Conservation (phyloP, 768 basidiomycete species). For the Tricholoma sp. region DNA sequence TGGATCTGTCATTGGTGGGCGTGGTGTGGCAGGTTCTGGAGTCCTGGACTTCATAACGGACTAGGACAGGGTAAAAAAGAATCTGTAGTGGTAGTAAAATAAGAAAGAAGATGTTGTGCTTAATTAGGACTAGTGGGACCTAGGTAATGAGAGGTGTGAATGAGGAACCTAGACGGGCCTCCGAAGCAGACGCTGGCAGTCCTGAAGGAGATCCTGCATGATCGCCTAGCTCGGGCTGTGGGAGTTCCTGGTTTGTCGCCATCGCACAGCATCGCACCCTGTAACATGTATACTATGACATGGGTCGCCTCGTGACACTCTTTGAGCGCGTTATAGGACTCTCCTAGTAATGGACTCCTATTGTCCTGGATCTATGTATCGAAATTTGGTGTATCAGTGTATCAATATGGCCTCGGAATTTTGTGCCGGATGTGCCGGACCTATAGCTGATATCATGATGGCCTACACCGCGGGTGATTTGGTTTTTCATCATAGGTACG, state of each 20-base stretch:
- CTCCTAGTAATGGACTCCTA: too few relatives aligned
- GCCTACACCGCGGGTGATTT: too few relatives aligned
- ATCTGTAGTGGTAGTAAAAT: background rate
- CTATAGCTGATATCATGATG: too few relatives aligned
- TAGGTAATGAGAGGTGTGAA: constrained; percentile 3
- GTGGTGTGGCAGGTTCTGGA: constrained; percentile 24
- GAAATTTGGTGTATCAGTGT: too few relatives aligned
- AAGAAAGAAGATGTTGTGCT: constrained; percentile 1
- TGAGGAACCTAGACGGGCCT: background rate
- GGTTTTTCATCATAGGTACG: too few relatives aligned
- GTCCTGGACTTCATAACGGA: constrained; percentile 11
- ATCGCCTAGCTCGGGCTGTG: constrained; percentile 12
- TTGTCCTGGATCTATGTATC: too few relatives aligned
- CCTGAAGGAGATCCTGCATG: constrained; percentile 8
- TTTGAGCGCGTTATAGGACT: too few relatives aligned
- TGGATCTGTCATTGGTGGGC: constrained; percentile 30
- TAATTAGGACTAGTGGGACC: background rate
- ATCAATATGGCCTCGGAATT: too few relatives aligned
- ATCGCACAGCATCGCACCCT: constrained; percentile 18
- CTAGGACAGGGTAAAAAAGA: background rate
- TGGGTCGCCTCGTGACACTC: too few relatives aligned
- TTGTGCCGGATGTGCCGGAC: too few relatives aligned
- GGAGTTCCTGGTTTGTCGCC: constrained; percentile 14
- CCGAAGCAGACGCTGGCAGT: constrained; percentile 5
- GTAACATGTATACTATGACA: too few relatives aligned